These are phyloP conservation scores for Saccharomyces hybrid DNA, from an alignment of 1,139 yeast species.

Conservation along the genomic window DNA sequence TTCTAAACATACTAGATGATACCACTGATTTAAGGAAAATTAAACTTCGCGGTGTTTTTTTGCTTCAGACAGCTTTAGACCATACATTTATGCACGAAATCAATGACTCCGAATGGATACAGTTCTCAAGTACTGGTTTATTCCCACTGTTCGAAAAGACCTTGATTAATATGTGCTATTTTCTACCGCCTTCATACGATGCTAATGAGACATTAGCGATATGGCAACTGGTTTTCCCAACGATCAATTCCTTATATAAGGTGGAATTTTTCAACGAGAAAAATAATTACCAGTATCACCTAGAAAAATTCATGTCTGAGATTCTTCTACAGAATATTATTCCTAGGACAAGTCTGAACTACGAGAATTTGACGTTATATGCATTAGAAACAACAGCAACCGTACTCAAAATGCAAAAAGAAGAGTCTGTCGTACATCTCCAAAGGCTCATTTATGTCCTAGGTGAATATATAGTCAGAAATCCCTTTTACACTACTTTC, in stretches of 20 bases:
- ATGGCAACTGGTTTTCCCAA: constrained; percentile 21
- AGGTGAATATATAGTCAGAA: constrained; percentile 25
- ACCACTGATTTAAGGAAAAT: constrained; percentile 21
- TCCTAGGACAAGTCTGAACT: constrained; percentile 21
- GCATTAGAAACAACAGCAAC: constrained; percentile 8
- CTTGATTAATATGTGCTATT: constrained; percentile 22
- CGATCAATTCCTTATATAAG: constrained; percentile 17
- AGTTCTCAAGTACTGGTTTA: constrained; percentile 23
- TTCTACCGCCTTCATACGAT: constrained; percentile 25
- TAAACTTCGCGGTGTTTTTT: constrained; percentile 20
- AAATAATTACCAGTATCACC: constrained; percentile 6
- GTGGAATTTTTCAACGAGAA: constrained; percentile 10
- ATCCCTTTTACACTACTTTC: constrained; percentile 24
- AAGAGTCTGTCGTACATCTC: constrained; percentile 13
- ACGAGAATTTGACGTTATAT: constrained; percentile 17
- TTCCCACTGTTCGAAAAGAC: constrained; percentile 22
- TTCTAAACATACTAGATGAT: constrained; percentile 29
- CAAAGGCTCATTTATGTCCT: constrained; percentile 23
- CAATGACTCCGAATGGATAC: constrained; percentile 13
- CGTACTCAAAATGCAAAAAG: constrained; percentile 9
- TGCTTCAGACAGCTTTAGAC: constrained; percentile 16
- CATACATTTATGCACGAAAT: constrained; percentile 8
- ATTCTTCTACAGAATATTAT: constrained; percentile 21
- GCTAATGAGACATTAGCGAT: constrained; percentile 14
- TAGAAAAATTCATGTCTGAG: constrained; percentile 20